phyloP scores from a whole-genome alignment of 345 rosid genomes.

The Citrus trifoliata region DNA sequence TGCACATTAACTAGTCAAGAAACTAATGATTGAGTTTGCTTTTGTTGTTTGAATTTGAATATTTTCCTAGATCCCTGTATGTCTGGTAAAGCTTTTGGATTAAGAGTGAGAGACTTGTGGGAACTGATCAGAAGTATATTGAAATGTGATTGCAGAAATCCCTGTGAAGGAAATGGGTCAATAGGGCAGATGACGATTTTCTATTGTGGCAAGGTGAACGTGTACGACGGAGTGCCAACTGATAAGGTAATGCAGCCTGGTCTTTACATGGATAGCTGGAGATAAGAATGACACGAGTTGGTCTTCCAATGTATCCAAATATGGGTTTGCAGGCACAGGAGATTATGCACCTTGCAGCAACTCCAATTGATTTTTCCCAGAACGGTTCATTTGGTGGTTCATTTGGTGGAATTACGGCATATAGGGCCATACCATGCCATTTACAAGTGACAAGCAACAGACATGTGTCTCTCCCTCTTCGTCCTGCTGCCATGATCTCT shows the following conservation, averaged over 20 bases:
- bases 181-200: conserved; percentile 87
- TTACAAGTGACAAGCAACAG: conserved; percentile 32
- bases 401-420: conserved; percentile 31
- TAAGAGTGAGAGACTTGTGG: background rate
- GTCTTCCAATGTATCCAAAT: conserved; percentile 37
- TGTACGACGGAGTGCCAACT: conserved; percentile 74
- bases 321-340: conserved; percentile 73
- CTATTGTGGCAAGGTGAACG: conserved; percentile 90
- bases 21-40: background rate
- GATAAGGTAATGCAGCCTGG: conserved; percentile 69
- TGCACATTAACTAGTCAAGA: background rate
- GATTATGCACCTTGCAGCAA: conserved; percentile 82
- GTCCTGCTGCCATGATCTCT: conserved; percentile 37
- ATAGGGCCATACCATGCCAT: conserved; percentile 36
- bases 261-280: conserved; percentile 35
- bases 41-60: background rate
- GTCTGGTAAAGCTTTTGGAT: background rate
- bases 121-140: conserved; percentile 8
- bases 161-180: conserved; percentile 34
- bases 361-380: conserved; percentile 51
- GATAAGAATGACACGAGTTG: conserved; percentile 33
- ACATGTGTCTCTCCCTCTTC: conserved; percentile 23
- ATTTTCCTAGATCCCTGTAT: background rate
- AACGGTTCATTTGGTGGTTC: conserved; percentile 36
- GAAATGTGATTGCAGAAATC: conserved; percentile 44